A percentile compares a stretch with the other conserved stretches of the same genome.
Evolutionary conservation across 768 basidiomycete genomes (phyloP).

Genomic region (Suillus clintonianus): DNA sequence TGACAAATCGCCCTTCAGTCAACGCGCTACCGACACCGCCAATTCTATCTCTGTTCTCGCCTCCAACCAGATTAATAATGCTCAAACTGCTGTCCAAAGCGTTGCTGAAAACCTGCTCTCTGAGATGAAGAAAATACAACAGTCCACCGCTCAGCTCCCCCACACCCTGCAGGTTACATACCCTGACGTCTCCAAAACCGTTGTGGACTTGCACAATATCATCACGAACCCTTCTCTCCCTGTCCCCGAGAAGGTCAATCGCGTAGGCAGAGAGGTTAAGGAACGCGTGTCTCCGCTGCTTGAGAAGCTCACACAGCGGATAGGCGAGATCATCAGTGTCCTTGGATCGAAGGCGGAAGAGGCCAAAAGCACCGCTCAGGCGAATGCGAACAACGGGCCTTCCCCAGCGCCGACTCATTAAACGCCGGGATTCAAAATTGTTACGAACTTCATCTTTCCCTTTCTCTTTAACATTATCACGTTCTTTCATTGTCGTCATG

Average conservation of each 20-base stretch:
- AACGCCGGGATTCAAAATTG: background rate
- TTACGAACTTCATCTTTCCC: background rate
- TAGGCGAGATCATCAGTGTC: constrained; percentile 29
- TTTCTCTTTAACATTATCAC: constrained; percentile 9
- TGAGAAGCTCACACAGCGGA: constrained; percentile 46
- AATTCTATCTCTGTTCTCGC: constrained; percentile 62
- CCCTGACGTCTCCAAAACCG: constrained; percentile 52
- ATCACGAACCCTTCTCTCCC: constrained; percentile 55
- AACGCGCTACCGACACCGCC: constrained; percentile 70
- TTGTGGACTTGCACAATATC: constrained; percentile 55
- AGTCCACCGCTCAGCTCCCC: constrained; percentile 59
- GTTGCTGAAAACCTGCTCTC: constrained; percentile 67
- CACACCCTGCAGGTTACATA: constrained; percentile 61
- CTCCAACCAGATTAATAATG: constrained; percentile 53
- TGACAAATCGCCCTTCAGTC: constrained; percentile 37
- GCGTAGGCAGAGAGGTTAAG: constrained; percentile 58
- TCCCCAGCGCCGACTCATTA: constrained; percentile 12
- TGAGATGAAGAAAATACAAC: constrained; percentile 68
- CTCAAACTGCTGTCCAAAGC: constrained; percentile 56
- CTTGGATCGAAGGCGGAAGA: constrained; percentile 33
- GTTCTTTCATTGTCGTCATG: constrained; percentile 6
- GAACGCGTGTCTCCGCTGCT: constrained; percentile 64
- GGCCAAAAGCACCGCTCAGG: background rate
- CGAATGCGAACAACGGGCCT: constrained; percentile 6
- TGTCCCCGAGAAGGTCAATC: constrained; percentile 61